Base-by-base conservation (phyloP, 352 stramenopile species). In the Halophytophthora polymorphica region DNA sequence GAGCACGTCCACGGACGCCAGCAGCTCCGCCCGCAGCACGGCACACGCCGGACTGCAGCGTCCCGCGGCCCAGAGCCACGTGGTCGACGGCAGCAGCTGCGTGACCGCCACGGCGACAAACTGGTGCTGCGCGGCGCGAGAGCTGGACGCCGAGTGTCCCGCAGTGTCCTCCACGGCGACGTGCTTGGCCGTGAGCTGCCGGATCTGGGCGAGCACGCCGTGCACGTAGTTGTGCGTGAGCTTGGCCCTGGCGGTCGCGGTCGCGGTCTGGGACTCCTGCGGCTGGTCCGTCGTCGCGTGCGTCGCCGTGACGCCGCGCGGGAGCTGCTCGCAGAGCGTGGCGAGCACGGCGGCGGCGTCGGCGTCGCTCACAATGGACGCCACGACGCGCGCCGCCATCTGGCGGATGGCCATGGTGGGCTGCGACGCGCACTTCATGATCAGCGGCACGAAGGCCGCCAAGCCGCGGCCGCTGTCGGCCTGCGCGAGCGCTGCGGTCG, bases 361-460 rank as follows among this genome's bases (percentile, higher is more conserved):
- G n/a, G 63, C 62, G 28, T 86, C 67, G 14, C 63, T 71, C 3
- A 88, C 64, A 33, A 95, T 90, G 8, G 77, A 58, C 1, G 75
- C 83, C 22, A 95, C 47, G n/a, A 88, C 85, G 45, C 83, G 72
- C 0, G 81, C 81, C 33, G 85, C 77, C 78, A 95, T 95, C 23
- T 86, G 63, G 15, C 83, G 83, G 33, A 90, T 85, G 29, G 84
- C 66, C 53, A 87, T 83, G n/a, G 82, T 82, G 5, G 73, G 68
- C 35, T 91, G 76, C 33, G 61, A 76, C 12, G 81, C 81, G 50
- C 85, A 93, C 46, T 73, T 58, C 28, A 83, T 59, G 14, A 91
- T 73, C 7, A 90, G 67, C 15, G 83, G 83, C 13, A 90, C 58
- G 36, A 95, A 92, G 34, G 52, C 69, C 6, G 61, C 59, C 12